Evolutionary conservation across 768 basidiomycete genomes (phyloP), one percentile per base, ranked within the genome.

Genomic region (Galerina marginata): DNA sequence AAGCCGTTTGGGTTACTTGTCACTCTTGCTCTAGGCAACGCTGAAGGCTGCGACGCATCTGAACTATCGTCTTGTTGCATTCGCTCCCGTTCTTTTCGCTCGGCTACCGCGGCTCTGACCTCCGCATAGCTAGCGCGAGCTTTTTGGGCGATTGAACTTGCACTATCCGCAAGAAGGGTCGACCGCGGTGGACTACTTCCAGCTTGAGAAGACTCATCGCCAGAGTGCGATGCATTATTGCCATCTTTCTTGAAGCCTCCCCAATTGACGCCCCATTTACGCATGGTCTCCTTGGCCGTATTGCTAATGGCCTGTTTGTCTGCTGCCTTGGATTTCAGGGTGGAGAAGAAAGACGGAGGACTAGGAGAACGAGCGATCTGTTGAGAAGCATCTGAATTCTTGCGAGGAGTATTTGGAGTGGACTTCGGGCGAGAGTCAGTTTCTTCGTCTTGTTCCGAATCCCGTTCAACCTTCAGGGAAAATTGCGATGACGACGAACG

Each of bases 241-340:
- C 64, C 72, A 47, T 88, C 86, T 71, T 85, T 88, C 75, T 82
- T 86, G 71, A 87, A 68, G 11, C 80, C 81, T 47, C 84, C 79
- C 90, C 93, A 95, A 59, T 87, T 93, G 26, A 87, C 88, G 23
- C 94, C 89, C 94, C 94, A 96, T 71, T 96, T 96, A 60, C 90
- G 87, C 82, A 97, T 89, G 9, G 91, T 84, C 69, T 97, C 96
- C 71, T 90, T 91, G 11, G 95, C 92, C 0, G 91, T 86, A 66
- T 91, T 89, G 63, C 87, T 89, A 45, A 96, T 77, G 6, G 92
- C 91, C 72, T 95, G 91, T 70, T 94, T 96, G 73, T 96, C 95
- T 2, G 78, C 79, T 1, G 88, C 95, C 2, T 89, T 89, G 6
- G 92, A 86, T 70, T 90, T 91, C 54, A 93, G 81, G 23, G 90